A percentile compares a stretch with the other conserved stretches of the same genome.
phyloP scores from a whole-genome alignment of 2,329 filamentous ascomycete species.

The Penicillium sp. region DNA sequence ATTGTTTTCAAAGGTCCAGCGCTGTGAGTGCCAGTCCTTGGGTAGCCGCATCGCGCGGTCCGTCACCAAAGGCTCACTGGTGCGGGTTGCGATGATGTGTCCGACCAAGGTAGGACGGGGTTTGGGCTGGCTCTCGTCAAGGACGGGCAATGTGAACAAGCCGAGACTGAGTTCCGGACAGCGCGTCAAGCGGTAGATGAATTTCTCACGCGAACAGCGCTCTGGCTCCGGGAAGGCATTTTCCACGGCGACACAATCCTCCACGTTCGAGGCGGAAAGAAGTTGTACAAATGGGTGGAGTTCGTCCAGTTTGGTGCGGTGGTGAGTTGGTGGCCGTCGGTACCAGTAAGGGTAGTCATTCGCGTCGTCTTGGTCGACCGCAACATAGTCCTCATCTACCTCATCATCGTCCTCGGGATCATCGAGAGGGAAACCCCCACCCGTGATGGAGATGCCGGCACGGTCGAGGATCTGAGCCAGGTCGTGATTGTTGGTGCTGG shows the following conservation, averaged over 20 bases:
- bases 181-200: slow-evolving; percentile 66
- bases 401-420: slow-evolving; percentile 30
- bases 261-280: slow-evolving; percentile 52
- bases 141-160: slow-evolving; percentile 61
- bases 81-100: slow-evolving; percentile 71
- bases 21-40: slow-evolving; percentile 54
- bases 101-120: slow-evolving; percentile 62
- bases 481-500: slow-evolving; percentile 22
- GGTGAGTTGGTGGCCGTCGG: slow-evolving; percentile 34
- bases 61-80: slow-evolving; percentile 56
- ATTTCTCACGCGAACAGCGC: slow-evolving; percentile 57
- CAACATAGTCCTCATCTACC: slow-evolving; percentile 38
- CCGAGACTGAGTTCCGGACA: slow-evolving; percentile 75
- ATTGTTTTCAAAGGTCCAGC: slow-evolving; percentile 35
- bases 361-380: slow-evolving; percentile 38
- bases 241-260: slow-evolving; percentile 54
- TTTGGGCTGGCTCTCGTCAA: slow-evolving; percentile 51
- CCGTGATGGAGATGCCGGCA: slow-evolving; percentile 22
- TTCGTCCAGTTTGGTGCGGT: slow-evolving; percentile 45
- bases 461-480: slow-evolving; percentile 25
- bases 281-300: slow-evolving; percentile 70
- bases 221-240: slow-evolving; percentile 55
- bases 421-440: slow-evolving; percentile 26
- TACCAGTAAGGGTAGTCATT: slow-evolving; percentile 39
- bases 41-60: slow-evolving; percentile 74